Percentiles rank a stretch among this genome's conserved stretches.
phyloP scores from a whole-genome alignment of 2,329 filamentous ascomycete genomes.

The Talaromyces sp. region DNA sequence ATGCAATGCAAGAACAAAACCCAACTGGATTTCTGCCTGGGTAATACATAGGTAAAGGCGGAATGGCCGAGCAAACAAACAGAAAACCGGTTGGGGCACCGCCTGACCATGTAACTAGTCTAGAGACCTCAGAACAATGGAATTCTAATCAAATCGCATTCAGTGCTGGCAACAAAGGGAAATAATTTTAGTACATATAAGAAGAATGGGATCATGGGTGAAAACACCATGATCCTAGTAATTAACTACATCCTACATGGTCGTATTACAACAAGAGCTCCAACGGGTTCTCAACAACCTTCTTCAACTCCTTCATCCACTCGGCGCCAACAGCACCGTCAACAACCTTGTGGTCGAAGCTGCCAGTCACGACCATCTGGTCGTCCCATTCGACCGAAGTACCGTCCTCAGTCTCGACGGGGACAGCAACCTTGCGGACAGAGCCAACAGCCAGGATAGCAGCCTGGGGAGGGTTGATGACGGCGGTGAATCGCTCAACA shows the following conservation, averaged over 20 bases:
- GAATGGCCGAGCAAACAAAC: neutral
- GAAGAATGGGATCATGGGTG: slow-evolving; percentile 7
- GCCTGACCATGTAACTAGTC: neutral
- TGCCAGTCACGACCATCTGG: slow-evolving; percentile 89
- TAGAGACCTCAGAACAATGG: neutral
- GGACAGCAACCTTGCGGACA: slow-evolving; percentile 89
- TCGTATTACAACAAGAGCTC: slow-evolving; percentile 75
- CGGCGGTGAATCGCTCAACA: slow-evolving; percentile 93
- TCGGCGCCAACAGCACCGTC: slow-evolving; percentile 95
- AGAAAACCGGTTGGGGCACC: neutral
- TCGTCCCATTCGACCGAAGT: slow-evolving; percentile 86
- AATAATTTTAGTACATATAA: slow-evolving; percentile 15
- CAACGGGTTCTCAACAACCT: slow-evolving; percentile 93
- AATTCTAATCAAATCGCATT: slow-evolving; percentile 12
- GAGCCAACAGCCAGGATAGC: slow-evolving; percentile 93
- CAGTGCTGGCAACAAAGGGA: slow-evolving; percentile 12
- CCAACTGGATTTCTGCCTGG: neutral
- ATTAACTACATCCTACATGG: slow-evolving; percentile 8
- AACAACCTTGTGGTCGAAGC: slow-evolving; percentile 98
- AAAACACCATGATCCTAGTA: neutral
- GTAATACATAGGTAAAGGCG: neutral
- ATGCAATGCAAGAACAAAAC: neutral
- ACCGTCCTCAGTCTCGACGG: slow-evolving; percentile 78
- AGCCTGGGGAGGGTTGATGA: slow-evolving; percentile 98
- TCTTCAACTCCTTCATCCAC: slow-evolving; percentile 96